phyloP scores from a whole-genome alignment of 371 early-diverging fungal genomes.

The Rhizopus delemar region DNA sequence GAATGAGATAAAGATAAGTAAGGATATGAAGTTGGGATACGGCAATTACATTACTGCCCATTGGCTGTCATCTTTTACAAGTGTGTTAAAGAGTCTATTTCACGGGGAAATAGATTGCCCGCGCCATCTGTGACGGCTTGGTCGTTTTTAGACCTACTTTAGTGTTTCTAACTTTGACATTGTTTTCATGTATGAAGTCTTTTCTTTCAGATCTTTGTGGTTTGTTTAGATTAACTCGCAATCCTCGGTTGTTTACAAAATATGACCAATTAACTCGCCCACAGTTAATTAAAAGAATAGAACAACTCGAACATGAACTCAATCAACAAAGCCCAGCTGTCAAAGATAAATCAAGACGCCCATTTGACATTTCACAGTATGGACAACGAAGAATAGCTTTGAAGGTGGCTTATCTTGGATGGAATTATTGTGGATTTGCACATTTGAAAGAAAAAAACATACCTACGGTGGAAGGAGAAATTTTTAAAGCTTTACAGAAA shows the following conservation, averaged over 20 bases:
- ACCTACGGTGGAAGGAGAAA: conserved; percentile 82
- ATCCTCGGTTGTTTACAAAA: not conserved
- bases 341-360: conserved; percentile 27
- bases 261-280: conserved; percentile 11
- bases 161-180: too few species aligned
- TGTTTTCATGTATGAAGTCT: too few species aligned
- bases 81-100: too few species aligned
- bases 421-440: conserved; percentile 91
- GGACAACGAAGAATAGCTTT: conserved; percentile 81
- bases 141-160: too few species aligned
- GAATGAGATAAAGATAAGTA: too few species aligned
- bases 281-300: conserved; percentile 15
- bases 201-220: too few species aligned
- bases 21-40: too few species aligned
- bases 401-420: conserved; percentile 90
- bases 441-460: conserved; percentile 50
- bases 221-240: too few species aligned
- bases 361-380: conserved; percentile 81
- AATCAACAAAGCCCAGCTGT: not conserved
- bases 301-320: conserved; percentile 11
- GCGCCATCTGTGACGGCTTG: too few species aligned
- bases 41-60: too few species aligned
- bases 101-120: too few species aligned
- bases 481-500: conserved; percentile 76
- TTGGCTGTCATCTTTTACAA: too few species aligned